These are phyloP conservation scores for Cupressus sempervirens DNA, from an alignment of 75 land plant species.

Conservation along the genomic window DNA sequence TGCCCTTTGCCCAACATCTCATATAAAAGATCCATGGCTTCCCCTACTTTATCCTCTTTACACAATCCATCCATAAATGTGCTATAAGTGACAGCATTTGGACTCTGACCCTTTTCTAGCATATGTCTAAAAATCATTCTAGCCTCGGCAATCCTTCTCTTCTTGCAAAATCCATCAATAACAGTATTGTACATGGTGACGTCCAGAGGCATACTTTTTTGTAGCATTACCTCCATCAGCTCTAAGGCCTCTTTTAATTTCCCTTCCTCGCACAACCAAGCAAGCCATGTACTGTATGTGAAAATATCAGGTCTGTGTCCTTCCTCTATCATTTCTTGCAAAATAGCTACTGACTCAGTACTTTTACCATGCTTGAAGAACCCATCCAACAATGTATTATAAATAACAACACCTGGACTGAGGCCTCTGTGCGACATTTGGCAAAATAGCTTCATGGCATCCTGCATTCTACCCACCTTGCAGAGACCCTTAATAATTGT, in stretches of 20 bases:
- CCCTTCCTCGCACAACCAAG: constrained; percentile 26
- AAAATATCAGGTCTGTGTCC: constrained; percentile 6
- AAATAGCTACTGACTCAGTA: constrained; percentile 8
- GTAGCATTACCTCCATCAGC: constrained; percentile 4
- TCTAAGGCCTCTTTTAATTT: constrained; percentile 20
- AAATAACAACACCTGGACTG: constrained; percentile 21
- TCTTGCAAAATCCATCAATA: constrained; percentile 69
- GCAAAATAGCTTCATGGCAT: constrained; percentile 6
- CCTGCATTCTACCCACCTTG: constrained; percentile 7
- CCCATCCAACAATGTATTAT: constrained; percentile 24
- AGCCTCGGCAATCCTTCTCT: constrained; percentile 39
- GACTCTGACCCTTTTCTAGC: constrained; percentile 1
- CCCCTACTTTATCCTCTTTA: constrained; percentile 24
- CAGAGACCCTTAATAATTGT: constrained; percentile 7
- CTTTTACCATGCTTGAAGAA: constrained; percentile 8
- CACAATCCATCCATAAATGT: constrained; percentile 36
- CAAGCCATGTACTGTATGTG: constrained; percentile 14
- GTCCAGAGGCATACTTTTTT: not conserved
- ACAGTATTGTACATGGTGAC: constrained; percentile 21
- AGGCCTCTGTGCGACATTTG: not conserved
- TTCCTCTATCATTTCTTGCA: constrained; percentile 17
- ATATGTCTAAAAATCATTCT: constrained; percentile 21
- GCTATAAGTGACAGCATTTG: constrained; percentile 11
- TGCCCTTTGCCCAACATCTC: constrained; percentile 17
- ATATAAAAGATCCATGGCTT: constrained; percentile 23